Conservation (phyloP, 2,329 filamentous ascomycete genomes). For the Fusarium aywerte region DNA sequence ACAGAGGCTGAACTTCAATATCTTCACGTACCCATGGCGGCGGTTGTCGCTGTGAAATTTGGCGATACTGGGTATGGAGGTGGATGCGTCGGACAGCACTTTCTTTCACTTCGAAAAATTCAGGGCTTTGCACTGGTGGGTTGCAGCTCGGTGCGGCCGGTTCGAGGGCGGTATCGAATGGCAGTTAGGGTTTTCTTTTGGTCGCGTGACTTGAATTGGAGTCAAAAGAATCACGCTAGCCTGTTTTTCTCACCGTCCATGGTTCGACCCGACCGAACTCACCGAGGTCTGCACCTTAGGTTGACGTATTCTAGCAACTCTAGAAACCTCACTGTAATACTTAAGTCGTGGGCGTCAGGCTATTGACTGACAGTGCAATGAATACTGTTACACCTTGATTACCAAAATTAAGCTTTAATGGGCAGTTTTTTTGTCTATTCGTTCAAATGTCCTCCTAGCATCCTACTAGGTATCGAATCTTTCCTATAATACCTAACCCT, state of each 20-base stretch:
- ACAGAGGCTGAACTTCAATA: slow-evolving; percentile 55
- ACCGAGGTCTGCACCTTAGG: neutral
- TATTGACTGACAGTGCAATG: no score
- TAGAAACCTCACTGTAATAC: no score
- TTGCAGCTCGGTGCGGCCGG: slow-evolving; percentile 2
- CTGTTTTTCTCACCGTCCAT: neutral
- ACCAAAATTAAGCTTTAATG: neutral
- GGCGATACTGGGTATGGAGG: slow-evolving; percentile 51
- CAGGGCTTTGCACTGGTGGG: slow-evolving; percentile 42
- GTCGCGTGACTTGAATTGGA: slow-evolving; percentile 15
- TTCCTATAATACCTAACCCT: slow-evolving; percentile 5
- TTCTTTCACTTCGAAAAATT: slow-evolving; percentile 45
- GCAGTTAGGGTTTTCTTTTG: slow-evolving; percentile 15
- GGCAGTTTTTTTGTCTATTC: slow-evolving; percentile 38
- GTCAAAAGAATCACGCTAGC: no score
- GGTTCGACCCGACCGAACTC: slow-evolving; percentile 13
- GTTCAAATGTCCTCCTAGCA: slow-evolving; percentile 19
- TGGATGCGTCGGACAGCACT: slow-evolving; percentile 45
- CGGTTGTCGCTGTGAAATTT: slow-evolving; percentile 57
- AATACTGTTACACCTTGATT: no score
- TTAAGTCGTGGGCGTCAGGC: no score
- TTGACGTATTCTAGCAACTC: no score
- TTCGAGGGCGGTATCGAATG: neutral
- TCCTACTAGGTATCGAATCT: slow-evolving; percentile 11
- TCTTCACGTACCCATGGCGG: slow-evolving; percentile 71